A percentile compares a stretch with the other conserved stretches of the same genome.
phyloP scores from a whole-genome alignment of 306 rosid genomes.

The Vigna radiata region DNA sequence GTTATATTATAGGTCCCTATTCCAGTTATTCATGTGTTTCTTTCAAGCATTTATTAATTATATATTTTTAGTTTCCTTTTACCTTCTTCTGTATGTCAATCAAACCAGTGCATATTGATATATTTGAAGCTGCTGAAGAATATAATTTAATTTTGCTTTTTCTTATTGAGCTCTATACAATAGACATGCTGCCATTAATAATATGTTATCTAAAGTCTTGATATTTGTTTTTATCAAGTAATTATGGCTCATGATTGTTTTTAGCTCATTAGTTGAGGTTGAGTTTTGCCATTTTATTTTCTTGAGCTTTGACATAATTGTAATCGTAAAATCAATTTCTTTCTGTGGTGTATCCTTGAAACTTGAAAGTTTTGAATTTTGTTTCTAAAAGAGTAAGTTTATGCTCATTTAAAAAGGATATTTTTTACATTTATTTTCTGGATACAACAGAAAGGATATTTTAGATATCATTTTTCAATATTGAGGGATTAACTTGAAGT shows the following conservation, averaged over 20 bases:
- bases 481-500: slow-evolving; percentile 2
- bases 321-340: slow-evolving; percentile 10
- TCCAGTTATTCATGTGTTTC: neutral
- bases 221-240: slow-evolving; percentile 9
- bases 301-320: slow-evolving; percentile 19
- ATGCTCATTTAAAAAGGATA: neutral
- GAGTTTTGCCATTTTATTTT: slow-evolving; percentile 28
- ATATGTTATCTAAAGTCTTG: slow-evolving; percentile 27
- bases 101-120: neutral
- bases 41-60: slow-evolving; percentile 1
- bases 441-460: neutral
- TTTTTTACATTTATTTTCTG: neutral
- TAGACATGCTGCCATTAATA: neutral
- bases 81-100: neutral
- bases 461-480: neutral
- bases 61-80: slow-evolving; percentile 6
- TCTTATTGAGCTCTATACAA: slow-evolving; percentile 12
- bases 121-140: neutral
- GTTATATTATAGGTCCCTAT: neutral
- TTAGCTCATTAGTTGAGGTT: neutral
- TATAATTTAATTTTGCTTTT: slow-evolving; percentile 6
- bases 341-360: slow-evolving; percentile 11
- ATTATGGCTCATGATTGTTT: slow-evolving; percentile 2
- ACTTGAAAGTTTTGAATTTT: slow-evolving; percentile 8
- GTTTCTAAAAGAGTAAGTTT: slow-evolving; percentile 2